phyloP scores from a whole-genome alignment of 441 rosid genomes.

The Raphanus hybrid region DNA sequence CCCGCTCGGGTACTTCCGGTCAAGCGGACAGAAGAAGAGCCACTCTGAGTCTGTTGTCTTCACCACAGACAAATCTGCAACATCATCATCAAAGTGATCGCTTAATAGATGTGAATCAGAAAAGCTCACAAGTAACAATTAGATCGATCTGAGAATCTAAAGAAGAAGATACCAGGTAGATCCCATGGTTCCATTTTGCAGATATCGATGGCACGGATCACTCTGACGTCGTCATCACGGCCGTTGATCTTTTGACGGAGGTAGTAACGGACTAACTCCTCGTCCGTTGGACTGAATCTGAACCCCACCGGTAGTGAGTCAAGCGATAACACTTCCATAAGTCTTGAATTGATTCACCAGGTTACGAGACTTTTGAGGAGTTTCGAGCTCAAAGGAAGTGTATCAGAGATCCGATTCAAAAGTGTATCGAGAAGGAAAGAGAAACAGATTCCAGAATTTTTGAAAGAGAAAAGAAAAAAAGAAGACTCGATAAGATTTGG shows the following conservation, averaged over 20 bases:
- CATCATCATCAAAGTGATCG: no score
- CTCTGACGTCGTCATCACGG: slow-evolving; percentile 48
- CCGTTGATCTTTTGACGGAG: slow-evolving; percentile 76
- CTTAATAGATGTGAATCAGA: neutral
- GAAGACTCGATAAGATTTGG: slow-evolving; percentile 26
- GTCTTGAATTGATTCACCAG: no score
- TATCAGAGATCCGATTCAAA: slow-evolving; percentile 1
- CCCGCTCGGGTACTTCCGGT: slow-evolving; percentile 83
- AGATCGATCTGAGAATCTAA: neutral
- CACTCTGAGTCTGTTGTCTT: slow-evolving; percentile 68
- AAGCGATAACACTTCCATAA: slow-evolving; percentile 35
- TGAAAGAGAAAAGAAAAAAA: neutral
- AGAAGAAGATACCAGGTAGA: slow-evolving; percentile 60
- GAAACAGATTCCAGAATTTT: slow-evolving; percentile 34
- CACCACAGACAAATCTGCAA: slow-evolving; percentile 43
- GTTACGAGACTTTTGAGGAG: no score
- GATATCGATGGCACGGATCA: slow-evolving; percentile 78
- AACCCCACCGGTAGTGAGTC: slow-evolving; percentile 49
- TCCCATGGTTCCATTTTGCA: slow-evolving; percentile 94
- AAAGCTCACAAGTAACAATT: neutral
- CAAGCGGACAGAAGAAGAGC: slow-evolving; percentile 91
- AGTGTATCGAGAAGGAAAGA: slow-evolving; percentile 6
- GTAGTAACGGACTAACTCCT: slow-evolving; percentile 54
- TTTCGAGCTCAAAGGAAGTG: no score
- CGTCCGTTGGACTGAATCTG: slow-evolving; percentile 56